Conservation (phyloP, 176 grass and related monocot genomes). For the Eremochloa ophiuroides region DNA sequence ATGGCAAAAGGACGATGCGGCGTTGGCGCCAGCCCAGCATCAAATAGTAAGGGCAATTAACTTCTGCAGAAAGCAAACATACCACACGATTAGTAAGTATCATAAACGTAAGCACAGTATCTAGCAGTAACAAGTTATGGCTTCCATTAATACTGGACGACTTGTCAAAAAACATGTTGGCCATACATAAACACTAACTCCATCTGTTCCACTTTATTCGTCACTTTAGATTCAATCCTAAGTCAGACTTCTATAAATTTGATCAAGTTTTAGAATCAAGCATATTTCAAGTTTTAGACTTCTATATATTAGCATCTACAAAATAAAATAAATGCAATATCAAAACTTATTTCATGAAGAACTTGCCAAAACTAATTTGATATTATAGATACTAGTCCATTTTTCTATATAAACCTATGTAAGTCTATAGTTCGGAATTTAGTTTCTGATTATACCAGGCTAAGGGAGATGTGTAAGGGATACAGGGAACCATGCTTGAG, state of each 20-base stretch:
- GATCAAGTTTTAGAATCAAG: too few species aligned
- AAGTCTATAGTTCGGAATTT: not conserved
- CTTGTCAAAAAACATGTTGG: not conserved
- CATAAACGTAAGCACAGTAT: not conserved
- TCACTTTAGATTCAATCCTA: not conserved
- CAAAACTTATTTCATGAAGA: too few species aligned
- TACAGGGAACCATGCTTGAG: too few species aligned
- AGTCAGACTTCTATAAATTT: too few species aligned
- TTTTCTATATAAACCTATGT: too few species aligned
- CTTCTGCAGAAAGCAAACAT: conserved; percentile 33
- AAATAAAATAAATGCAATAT: too few species aligned
- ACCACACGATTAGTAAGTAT: not conserved
- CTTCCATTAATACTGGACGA: not conserved
- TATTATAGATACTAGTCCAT: too few species aligned
- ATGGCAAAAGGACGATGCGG: not conserved
- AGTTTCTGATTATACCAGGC: not conserved
- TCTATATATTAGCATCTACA: too few species aligned
- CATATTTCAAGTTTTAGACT: too few species aligned
- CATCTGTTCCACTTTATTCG: too few species aligned
- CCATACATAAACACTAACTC: not conserved
- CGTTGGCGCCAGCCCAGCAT: conserved; percentile 35
- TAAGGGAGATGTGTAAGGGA: not conserved
- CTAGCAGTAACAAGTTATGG: not conserved
- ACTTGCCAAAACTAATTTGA: too few species aligned
- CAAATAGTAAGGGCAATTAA: conserved; percentile 48